Base-by-base conservation (phyloP, 768 basidiomycete species). In the Termitomyces sp. region DNA sequence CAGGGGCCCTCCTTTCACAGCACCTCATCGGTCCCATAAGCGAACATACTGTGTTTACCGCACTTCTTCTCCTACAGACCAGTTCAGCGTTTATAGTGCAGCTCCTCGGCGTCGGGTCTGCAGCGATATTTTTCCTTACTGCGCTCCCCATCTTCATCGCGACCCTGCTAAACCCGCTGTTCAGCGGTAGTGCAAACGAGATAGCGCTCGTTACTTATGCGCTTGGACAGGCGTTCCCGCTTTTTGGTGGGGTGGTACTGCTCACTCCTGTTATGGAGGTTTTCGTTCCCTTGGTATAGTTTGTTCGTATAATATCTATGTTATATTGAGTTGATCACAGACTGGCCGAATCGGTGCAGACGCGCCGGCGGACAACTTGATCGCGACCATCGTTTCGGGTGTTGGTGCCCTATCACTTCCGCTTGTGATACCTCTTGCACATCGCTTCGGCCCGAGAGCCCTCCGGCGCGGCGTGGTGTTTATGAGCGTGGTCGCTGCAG, bases 311-410 rank as follows among this genome's bases (percentile, higher is more conserved):
- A 9, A 51, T 15, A 11, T 46, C 1, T 17, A n/a, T 24, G 48
- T 51, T 2, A 56, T 38, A 2, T 22, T 44, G 12, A n/a, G 15
- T 35, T 22, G n/a, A 12, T 44, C 46, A 6, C 60, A 90, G 88
- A 92, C 89, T 0, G 94, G 94, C 21, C 82, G 93, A 8, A 81
- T 88, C 47, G 91, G 92, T 34, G 79, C 76, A 35, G 86, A 90
- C 38, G 91, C 88, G 0, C 95, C 96, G 0, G 85, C 86, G 1
- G 96, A 98, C 58, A 82, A 88, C 65, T 86, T 98, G 64, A 88
- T 98, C 37, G 94, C 91, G 0, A 82, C 84, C 3, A 81, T 95
- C 32, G 80, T 90, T 5, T 71, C 87, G 0, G 64, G 79, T 30
- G 66, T 86, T 2, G 78, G 80, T 4, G 74, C 82, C 34, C 77